Base-by-base conservation (phyloP, 768 basidiomycete species). In the Suillus hirtellus region DNA sequence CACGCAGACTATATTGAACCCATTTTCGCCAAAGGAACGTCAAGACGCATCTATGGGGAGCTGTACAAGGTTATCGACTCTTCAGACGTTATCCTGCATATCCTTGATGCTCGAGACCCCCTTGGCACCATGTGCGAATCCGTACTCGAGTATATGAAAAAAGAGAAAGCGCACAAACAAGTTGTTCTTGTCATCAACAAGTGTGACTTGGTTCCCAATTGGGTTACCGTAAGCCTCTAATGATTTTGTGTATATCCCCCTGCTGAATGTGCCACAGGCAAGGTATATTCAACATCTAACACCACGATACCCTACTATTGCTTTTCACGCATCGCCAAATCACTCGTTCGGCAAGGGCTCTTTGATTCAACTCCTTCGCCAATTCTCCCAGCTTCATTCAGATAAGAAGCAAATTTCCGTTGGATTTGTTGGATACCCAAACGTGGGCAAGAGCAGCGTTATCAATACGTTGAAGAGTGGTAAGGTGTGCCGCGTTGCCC, bases 341-440 rank as follows among this genome's bases (percentile, higher is more conserved):
- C 96, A 99, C 79, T 97, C 96, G 1, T 99, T 99, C 72, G 97
- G 96, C 70, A 99, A 99, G 78, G 96, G 96, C 21, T 94, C 97
- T 21, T 88, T 99, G 65, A 99, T 99, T 70, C 95, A 97, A 76
- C 86, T 99, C 52, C 84, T 99, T 53, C 87, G 97, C 34, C 97
- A 99, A 73, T 99, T 99, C 76, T 92, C 95, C 5, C 93, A 93
- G 68, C 86, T 99, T 43, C 97, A 99, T 77, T 93, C 94, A 12
- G 97, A 99, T 80, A 98, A 97, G 82, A 99, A 97, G 79, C 96
- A 99, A 75, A 99, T 99, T 69, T 96, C 94, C 21, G 95, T 99
- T 67, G 96, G 96, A 15, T 93, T 99, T 73, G 86, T 99, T 68
- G 96, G 97, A 58, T 99, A 99, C 77, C 96, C 97, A 9, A 99